Evolutionary conservation across 306 rosid species (phyloP), one percentile per base, ranked within the genome.

Genomic region (Mimosa bimucronata): DNA sequence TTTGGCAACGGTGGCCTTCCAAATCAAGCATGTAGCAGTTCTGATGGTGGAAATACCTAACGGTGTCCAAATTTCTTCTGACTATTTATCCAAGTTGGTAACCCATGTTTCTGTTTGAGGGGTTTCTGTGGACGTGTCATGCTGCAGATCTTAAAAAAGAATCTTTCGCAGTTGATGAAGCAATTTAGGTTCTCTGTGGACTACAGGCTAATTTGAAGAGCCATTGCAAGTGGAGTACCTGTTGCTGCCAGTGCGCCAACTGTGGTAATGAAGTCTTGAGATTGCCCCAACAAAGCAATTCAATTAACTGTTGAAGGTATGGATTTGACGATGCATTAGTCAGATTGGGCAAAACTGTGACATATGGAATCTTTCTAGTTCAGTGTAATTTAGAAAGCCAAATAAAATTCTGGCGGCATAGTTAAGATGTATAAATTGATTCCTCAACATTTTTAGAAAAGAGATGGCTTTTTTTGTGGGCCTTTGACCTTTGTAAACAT

Each of bases 1-100:
- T 88, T 92, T 52, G 92, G 94, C 42, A 90, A 83, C 15, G 89
- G 90, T 2, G 89, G 88, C 81, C 92, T 89, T 71, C 89, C 83
- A 68, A 95, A 92, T 84, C 98, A 95, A 89, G 94, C 98, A 58
- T 90, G 97, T 88, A 95, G 98, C 84, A 91, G 98, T 85, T 92
- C 98, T 2, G 98, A 90, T 14, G 97, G 98, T 1, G 97, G 92
- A 75, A 91, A 91, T 75, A 88, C 94, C 81, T 94, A 74, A 80
- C 68, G 83, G 73, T 67, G 65, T 68, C 71, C 15, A 21, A 62
- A 66, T 77, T 79, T 66, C 7, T 37, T 73, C 87, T 82, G 80
- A 86, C 91, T 76, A 75, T 67, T 83, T 74, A 76, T 79, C 83
- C 45, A 28, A 53, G n/a, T 66, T 66, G 85, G 81, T 79, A 77